phyloP scores from a whole-genome alignment of 2,329 filamentous ascomycete species.

The Trichoderma breve region DNA sequence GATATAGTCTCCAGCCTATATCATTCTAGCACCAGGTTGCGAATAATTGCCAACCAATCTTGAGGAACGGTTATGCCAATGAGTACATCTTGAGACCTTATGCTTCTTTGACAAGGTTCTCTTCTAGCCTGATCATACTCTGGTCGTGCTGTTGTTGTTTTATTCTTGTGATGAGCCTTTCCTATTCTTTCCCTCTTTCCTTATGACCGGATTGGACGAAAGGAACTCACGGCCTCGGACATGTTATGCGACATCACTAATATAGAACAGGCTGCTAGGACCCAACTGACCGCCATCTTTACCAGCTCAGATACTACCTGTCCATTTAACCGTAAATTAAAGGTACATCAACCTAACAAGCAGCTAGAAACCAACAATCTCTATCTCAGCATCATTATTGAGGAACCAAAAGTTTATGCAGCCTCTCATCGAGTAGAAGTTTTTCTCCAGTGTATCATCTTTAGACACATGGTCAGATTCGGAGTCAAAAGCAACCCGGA shows the following conservation, averaged over 20 bases:
- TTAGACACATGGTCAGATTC: background rate
- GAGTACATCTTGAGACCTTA: background rate
- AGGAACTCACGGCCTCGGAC: background rate
- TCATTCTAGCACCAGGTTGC: background rate
- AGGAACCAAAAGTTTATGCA: background rate
- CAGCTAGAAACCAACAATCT: background rate
- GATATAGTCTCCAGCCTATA: background rate
- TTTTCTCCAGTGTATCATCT: background rate
- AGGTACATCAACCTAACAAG: background rate
- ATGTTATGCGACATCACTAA: background rate
- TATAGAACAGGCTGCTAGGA: background rate
- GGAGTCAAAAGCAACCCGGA: background rate
- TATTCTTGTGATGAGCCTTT: background rate
- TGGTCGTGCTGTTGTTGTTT: background rate
- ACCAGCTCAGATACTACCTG: background rate
- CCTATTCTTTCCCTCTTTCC: background rate
- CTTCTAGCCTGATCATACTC: background rate
- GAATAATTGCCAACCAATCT: background rate
- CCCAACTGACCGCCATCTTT: background rate
- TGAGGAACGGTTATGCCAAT: background rate
- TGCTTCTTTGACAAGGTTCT: background rate
- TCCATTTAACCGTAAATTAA: background rate
- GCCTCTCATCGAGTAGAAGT: background rate
- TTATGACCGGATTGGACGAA: background rate
- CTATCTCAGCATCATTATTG: background rate